Percentiles rank a stretch among this genome's conserved stretches.
Evolutionary conservation across 2,329 filamentous ascomycete genomes (phyloP).

Genomic region (Diaporthe sp.): DNA sequence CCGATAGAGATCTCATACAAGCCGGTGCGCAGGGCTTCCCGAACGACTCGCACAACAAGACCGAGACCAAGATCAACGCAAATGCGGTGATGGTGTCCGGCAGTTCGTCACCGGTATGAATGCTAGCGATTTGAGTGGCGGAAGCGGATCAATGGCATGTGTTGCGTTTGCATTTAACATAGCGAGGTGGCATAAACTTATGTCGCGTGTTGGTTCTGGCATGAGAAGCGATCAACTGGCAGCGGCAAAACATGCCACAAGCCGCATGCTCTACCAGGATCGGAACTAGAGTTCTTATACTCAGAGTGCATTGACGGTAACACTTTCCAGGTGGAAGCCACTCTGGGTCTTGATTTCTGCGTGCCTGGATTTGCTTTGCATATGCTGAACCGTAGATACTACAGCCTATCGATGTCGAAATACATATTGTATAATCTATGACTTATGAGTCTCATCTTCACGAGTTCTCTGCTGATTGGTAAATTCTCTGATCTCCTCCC

Average conservation of each 20-base stretch:
- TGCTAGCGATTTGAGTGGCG: background rate
- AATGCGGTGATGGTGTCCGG: conserved; percentile 1
- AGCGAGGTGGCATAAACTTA: background rate
- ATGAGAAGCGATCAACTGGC: background rate
- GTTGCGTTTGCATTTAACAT: background rate
- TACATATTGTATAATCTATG: no score
- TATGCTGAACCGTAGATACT: background rate
- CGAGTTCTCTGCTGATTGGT: background rate
- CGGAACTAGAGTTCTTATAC: background rate
- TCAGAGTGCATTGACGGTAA: background rate
- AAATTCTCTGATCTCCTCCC: no score
- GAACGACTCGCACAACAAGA: background rate
- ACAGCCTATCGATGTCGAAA: background rate
- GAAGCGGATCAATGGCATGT: background rate
- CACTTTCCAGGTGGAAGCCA: background rate
- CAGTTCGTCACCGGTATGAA: conserved; percentile 8
- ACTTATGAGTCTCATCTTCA: background rate
- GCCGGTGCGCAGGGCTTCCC: background rate
- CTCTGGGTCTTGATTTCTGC: background rate
- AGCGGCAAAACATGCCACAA: background rate
- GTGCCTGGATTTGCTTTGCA: background rate
- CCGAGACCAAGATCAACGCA: conserved; percentile 17
- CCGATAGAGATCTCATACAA: conserved; percentile 5
- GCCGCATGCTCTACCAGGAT: background rate
- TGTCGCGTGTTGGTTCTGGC: background rate